These are phyloP conservation scores for Phlegmacium glaucopus DNA, from an alignment of 768 basidiomycete species.

Conservation along the genomic window DNA sequence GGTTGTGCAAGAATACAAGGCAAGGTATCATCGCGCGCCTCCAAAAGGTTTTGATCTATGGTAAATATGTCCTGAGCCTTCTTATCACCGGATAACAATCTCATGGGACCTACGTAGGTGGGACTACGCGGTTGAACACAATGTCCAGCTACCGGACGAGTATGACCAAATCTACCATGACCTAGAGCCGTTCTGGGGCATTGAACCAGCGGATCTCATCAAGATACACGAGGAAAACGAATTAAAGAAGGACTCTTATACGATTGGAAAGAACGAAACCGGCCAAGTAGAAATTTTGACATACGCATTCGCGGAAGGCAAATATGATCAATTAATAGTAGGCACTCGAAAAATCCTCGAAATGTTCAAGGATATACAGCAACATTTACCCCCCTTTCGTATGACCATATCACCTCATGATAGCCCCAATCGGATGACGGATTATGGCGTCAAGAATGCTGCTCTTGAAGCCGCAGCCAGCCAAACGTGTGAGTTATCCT, in stretches of 20 bases:
- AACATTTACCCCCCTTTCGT: constrained; percentile 41
- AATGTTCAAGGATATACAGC: constrained; percentile 36
- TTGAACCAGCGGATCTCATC: constrained; percentile 43
- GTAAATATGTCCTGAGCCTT: constrained; percentile 37
- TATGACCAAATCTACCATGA: constrained; percentile 75
- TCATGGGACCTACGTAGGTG: constrained; percentile 29
- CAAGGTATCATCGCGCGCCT: constrained; percentile 73
- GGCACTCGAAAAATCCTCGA: constrained; percentile 28
- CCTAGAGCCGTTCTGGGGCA: constrained; percentile 79
- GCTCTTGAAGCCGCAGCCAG: constrained; percentile 25
- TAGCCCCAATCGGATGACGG: constrained; percentile 35
- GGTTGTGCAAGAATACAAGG: constrained; percentile 74
- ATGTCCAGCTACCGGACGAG: constrained; percentile 81
- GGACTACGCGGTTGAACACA: constrained; percentile 59
- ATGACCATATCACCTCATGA: constrained; percentile 45
- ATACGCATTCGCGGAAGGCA: constrained; percentile 33
- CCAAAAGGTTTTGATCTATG: constrained; percentile 87
- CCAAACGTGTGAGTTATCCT: constrained; percentile 22
- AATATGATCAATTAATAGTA: constrained; percentile 32
- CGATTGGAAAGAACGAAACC: constrained; percentile 34
- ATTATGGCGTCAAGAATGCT: constrained; percentile 28
- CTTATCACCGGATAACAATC: background rate
- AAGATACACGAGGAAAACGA: constrained; percentile 34
- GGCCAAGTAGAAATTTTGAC: constrained; percentile 27
- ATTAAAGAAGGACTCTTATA: constrained; percentile 36